Percentiles rank a stretch among this genome's conserved stretches.
phyloP scores from a whole-genome alignment of 1,139 yeast genomes.

The Arxiozyma slooffiae region DNA sequence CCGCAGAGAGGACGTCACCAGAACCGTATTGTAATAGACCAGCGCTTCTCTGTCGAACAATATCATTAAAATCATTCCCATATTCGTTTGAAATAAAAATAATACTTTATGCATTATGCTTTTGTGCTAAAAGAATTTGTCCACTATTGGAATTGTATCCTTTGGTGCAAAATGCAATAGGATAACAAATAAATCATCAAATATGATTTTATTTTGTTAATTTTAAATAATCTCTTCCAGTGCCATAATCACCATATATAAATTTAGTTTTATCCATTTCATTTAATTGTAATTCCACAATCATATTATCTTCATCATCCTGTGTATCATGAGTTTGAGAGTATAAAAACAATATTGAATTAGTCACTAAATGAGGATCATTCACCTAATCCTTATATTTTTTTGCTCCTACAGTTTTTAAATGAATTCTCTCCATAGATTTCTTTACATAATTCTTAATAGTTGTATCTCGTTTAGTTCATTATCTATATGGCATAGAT shows the following conservation, averaged over 20 bases:
- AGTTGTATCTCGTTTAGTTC: constrained; percentile 74
- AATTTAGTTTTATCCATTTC: constrained; percentile 42
- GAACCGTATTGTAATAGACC: constrained; percentile 57
- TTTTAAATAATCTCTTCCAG: constrained; percentile 43
- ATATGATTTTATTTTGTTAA: constrained; percentile 35
- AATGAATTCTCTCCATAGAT: constrained; percentile 48
- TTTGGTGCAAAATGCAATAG: constrained; percentile 49
- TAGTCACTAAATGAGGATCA: constrained; percentile 35
- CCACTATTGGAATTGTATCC: constrained; percentile 34
- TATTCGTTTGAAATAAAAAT: constrained; percentile 35
- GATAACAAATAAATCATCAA: constrained; percentile 39
- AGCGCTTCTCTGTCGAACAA: constrained; percentile 55
- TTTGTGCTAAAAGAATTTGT: constrained; percentile 45
- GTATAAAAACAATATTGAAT: background rate
- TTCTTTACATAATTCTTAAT: constrained; percentile 56
- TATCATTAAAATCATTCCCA: constrained; percentile 30
- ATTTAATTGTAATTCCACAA: constrained; percentile 35
- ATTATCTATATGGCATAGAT: constrained; percentile 81
- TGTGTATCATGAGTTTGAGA: background rate
- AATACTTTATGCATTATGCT: constrained; percentile 44
- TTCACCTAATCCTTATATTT: constrained; percentile 50
- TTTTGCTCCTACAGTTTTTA: constrained; percentile 42
- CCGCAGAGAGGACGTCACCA: constrained; percentile 64
- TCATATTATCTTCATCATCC: constrained; percentile 26
- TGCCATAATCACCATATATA: constrained; percentile 59